Percentiles rank a stretch among this genome's conserved stretches.
These are phyloP conservation scores for Eucalyptus regnans DNA, from an alignment of 345 rosid genomes.

Conservation along the genomic window DNA sequence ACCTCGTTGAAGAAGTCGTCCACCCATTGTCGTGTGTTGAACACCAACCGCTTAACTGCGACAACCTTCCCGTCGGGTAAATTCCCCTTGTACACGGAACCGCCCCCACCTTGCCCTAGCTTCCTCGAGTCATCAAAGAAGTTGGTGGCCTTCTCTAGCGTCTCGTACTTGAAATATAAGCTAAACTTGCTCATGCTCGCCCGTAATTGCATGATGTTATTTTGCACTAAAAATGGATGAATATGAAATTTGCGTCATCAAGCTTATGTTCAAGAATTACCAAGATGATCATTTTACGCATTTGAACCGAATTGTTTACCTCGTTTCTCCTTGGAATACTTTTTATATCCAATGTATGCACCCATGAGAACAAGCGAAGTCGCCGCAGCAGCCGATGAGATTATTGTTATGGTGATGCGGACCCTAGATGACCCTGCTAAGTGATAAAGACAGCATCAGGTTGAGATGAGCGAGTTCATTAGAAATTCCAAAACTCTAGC, in stretches of 20 bases:
- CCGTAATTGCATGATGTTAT: neutral
- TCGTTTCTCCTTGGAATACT: neutral
- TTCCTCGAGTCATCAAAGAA: conserved; percentile 48
- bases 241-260: neutral
- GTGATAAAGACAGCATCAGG: neutral
- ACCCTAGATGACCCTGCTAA: neutral
- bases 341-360: neutral
- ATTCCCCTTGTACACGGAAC: conserved; percentile 66
- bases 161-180: conserved; percentile 48
- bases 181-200: neutral
- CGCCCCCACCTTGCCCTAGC: conserved; percentile 77
- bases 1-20: conserved; percentile 85
- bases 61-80: conserved; percentile 63
- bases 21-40: conserved; percentile 55
- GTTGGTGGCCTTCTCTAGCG: conserved; percentile 56
- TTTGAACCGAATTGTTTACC: neutral
- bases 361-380: neutral
- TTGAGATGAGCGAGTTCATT: neutral
- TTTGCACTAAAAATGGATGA: neutral
- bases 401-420: neutral
- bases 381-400: neutral
- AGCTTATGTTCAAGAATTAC: neutral
- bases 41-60: conserved; percentile 63
- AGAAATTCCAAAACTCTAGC: neutral
- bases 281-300: neutral